These are phyloP conservation scores for Dryas alaskensis DNA, from an alignment of 306 rosid species.

Conservation along the genomic window DNA sequence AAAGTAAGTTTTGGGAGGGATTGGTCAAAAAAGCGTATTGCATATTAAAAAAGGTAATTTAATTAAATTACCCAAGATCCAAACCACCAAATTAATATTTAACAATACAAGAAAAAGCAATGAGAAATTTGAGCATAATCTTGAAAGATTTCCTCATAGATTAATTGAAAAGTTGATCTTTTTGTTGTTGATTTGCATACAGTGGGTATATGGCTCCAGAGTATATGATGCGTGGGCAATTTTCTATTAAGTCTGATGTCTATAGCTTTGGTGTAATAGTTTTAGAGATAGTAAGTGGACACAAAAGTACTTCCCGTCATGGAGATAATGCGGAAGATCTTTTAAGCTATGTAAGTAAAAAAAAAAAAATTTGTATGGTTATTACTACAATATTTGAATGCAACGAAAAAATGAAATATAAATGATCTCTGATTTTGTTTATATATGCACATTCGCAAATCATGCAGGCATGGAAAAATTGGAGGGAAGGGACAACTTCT, in stretches of 20 bases:
- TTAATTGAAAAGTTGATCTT: background rate
- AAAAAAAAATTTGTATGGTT: no score
- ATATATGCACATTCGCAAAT: background rate
- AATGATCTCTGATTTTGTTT: background rate
- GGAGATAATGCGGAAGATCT: constrained; percentile 1
- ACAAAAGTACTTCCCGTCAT: background rate
- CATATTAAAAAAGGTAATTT: no score
- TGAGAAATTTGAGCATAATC: background rate
- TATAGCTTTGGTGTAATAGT: background rate
- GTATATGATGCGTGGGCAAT: background rate
- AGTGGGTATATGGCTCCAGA: background rate
- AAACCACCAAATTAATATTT: no score
- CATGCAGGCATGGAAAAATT: background rate
- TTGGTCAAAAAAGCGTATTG: no score
- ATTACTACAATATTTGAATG: background rate
- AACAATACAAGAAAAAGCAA: no score
- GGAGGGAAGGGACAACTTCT: background rate
- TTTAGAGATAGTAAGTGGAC: constrained; percentile 4
- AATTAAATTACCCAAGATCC: no score
- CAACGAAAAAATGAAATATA: background rate
- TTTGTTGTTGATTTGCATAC: background rate
- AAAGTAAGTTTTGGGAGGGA: no score
- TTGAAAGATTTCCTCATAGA: background rate
- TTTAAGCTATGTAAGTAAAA: background rate
- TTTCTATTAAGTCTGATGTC: background rate